Evolutionary conservation across 257 asterid genomes (phyloP).

Genomic region (Mentha longifolia): DNA sequence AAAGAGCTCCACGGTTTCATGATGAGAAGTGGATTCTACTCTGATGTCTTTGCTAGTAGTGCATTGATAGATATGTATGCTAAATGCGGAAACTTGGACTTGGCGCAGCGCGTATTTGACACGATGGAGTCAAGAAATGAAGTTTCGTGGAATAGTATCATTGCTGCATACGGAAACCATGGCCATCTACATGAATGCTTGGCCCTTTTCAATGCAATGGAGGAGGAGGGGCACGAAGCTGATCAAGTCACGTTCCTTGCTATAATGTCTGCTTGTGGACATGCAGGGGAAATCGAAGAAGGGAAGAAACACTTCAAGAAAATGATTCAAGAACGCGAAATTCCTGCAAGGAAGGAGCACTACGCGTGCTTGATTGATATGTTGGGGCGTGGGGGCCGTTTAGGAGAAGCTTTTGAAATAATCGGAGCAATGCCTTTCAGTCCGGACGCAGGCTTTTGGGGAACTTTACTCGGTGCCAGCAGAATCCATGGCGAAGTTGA

Average conservation of each 20-base stretch:
- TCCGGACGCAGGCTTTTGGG: slow-evolving; percentile 95
- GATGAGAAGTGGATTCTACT: slow-evolving; percentile 51
- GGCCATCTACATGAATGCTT: slow-evolving; percentile 55
- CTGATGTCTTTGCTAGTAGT: slow-evolving; percentile 62
- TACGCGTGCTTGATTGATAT: slow-evolving; percentile 85
- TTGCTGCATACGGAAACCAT: slow-evolving; percentile 88
- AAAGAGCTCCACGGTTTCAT: slow-evolving; percentile 78
- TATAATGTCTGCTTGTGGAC: slow-evolving; percentile 78
- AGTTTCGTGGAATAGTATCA: slow-evolving; percentile 96
- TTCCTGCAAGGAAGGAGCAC: slow-evolving; percentile 72
- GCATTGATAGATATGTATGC: slow-evolving; percentile 83
- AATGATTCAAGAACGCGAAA: slow-evolving; percentile 57
- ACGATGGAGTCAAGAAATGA: slow-evolving; percentile 61
- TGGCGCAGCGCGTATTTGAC: slow-evolving; percentile 65
- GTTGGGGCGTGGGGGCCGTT: slow-evolving; percentile 71
- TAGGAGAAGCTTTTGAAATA: slow-evolving; percentile 58
- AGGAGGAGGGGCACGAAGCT: slow-evolving; percentile 55
- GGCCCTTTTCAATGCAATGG: slow-evolving; percentile 57
- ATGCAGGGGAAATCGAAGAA: slow-evolving; percentile 75
- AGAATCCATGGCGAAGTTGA: slow-evolving; percentile 72
- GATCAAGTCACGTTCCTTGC: slow-evolving; percentile 86
- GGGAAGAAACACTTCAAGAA: slow-evolving; percentile 58
- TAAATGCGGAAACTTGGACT: slow-evolving; percentile 73
- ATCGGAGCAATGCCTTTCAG: slow-evolving; percentile 66
- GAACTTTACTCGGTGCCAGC: slow-evolving; percentile 80